A percentile compares a stretch with the other conserved stretches of the same genome.
Conservation (phyloP, 2,329 filamentous ascomycete species). For the Coniosporium tulheliwenetii region DNA sequence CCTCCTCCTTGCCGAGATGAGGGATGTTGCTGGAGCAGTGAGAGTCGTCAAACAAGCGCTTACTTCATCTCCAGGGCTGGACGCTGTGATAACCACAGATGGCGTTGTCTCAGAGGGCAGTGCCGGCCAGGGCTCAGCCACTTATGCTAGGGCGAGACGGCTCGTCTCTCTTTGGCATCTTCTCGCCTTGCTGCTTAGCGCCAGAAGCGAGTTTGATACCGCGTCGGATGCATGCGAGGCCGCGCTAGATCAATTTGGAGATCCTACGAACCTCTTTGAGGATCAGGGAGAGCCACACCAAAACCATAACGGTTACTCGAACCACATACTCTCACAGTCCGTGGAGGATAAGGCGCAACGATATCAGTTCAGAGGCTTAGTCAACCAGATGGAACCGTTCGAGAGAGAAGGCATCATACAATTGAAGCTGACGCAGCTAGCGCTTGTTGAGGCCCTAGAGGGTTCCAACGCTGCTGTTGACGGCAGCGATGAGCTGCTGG, state of each 20-base stretch:
- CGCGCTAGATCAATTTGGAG: slow-evolving; percentile 77
- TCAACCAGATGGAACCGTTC: slow-evolving; percentile 67
- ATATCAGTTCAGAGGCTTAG: slow-evolving; percentile 30
- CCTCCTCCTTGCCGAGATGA: slow-evolving; percentile 73
- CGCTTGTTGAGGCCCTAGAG: slow-evolving; percentile 68
- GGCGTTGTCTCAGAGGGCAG: slow-evolving; percentile 14
- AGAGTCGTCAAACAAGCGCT: slow-evolving; percentile 68
- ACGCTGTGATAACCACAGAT: slow-evolving; percentile 14
- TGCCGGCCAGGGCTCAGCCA: slow-evolving; percentile 5
- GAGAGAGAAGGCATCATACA: slow-evolving; percentile 85
- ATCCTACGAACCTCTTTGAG: slow-evolving; percentile 54
- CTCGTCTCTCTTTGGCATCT: slow-evolving; percentile 85
- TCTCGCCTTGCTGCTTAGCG: slow-evolving; percentile 69
- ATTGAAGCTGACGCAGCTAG: slow-evolving; percentile 87
- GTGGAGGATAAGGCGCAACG: slow-evolving; percentile 15
- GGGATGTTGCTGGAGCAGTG: slow-evolving; percentile 67
- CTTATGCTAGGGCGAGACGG: slow-evolving; percentile 36
- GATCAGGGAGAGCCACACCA: slow-evolving; percentile 14
- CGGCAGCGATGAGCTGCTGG: slow-evolving; percentile 68
- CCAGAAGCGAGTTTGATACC: slow-evolving; percentile 68
- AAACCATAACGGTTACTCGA: background rate
- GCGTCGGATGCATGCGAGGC: slow-evolving; percentile 76
- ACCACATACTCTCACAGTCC: too few relatives aligned
- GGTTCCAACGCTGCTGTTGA: slow-evolving; percentile 78
- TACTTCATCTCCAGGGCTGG: slow-evolving; percentile 31